Evolutionary conservation across 495 filamentous ascomycete genomes (phyloP).

Genomic region (Penicillium bialowiezense): DNA sequence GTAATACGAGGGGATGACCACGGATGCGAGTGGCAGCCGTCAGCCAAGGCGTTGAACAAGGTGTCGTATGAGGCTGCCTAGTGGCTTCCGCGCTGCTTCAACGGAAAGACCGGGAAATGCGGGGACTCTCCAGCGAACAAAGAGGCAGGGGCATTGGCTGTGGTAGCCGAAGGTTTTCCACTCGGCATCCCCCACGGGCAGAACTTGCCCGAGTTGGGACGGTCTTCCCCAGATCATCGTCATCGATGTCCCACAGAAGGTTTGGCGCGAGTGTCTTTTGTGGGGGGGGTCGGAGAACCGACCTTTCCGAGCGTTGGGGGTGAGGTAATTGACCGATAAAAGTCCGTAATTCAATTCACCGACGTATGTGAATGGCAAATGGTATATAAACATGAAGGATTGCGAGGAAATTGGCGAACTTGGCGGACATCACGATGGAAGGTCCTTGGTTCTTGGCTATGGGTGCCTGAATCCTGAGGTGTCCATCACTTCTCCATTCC

Average conservation of each 20-base stretch:
- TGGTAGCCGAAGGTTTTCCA: not conserved
- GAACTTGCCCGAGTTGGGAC: not conserved
- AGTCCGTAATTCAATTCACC: constrained; percentile 4
- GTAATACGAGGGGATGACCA: constrained; percentile 3
- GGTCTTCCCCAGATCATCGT: constrained; percentile 4
- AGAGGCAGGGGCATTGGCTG: not conserved
- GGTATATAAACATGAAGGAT: not conserved
- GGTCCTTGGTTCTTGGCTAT: not conserved
- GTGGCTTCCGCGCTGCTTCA: not conserved
- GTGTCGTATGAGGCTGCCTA: constrained; percentile 15
- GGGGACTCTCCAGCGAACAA: not conserved
- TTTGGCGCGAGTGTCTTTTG: constrained; percentile 13
- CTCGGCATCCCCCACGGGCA: constrained; percentile 4
- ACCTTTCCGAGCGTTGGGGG: not conserved
- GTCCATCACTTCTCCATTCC: no score
- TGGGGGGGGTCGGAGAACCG: constrained; percentile 9
- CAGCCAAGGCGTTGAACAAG: constrained; percentile 2
- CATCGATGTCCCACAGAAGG: constrained; percentile 4
- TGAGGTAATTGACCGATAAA: constrained; percentile 17
- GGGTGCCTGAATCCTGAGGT: no score
- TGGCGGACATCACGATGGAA: no score
- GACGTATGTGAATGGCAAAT: constrained; percentile 6
- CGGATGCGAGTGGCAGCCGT: not conserved
- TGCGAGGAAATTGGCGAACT: no score
- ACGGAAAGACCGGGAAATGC: constrained; percentile 10